A percentile compares a stretch with the other conserved stretches of the same genome.
Evolutionary conservation across 441 rosid genomes (phyloP).

Genomic region (Jatropha podagrica): DNA sequence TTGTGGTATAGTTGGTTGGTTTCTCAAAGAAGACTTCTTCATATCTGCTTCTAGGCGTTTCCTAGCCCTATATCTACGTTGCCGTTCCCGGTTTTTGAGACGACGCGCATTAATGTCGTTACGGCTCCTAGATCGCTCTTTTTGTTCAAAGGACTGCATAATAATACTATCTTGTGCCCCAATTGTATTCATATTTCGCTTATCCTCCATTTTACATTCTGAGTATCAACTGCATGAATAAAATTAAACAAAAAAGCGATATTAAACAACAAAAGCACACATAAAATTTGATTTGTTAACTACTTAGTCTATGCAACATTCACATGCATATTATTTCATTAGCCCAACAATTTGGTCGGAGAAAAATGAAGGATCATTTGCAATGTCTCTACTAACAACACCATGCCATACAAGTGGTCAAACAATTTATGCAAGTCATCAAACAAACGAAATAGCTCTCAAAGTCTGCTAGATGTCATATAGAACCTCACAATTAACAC

Average conservation of each 20-base stretch:
- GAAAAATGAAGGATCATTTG: background rate
- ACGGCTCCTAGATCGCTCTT: conserved; percentile 28
- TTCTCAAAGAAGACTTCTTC: conserved; percentile 28
- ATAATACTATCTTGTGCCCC: conserved; percentile 33
- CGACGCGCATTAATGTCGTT: conserved; percentile 49
- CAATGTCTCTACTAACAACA: conserved; percentile 11
- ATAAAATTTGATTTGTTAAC: background rate
- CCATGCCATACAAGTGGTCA: background rate
- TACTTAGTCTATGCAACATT: conserved; percentile 13
- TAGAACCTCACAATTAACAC: background rate
- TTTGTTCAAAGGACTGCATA: conserved; percentile 30
- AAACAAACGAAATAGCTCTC: background rate
- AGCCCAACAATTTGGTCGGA: conserved; percentile 4
- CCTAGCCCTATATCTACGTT: conserved; percentile 70
- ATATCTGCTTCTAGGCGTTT: conserved; percentile 56
- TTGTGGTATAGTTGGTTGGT: conserved; percentile 20
- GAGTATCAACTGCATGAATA: conserved; percentile 14
- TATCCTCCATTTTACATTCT: conserved; percentile 34
- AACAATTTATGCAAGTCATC: no score
- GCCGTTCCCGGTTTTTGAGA: conserved; percentile 74
- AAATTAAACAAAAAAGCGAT: conserved; percentile 13
- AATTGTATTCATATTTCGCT: conserved; percentile 32
- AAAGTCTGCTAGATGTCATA: background rate
- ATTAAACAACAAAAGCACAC: background rate
- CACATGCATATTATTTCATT: background rate